Percentiles rank a stretch among this genome's conserved stretches.
Conservation (phyloP, 495 filamentous ascomycete genomes). For the Hypoxylon lienhwacheense region DNA sequence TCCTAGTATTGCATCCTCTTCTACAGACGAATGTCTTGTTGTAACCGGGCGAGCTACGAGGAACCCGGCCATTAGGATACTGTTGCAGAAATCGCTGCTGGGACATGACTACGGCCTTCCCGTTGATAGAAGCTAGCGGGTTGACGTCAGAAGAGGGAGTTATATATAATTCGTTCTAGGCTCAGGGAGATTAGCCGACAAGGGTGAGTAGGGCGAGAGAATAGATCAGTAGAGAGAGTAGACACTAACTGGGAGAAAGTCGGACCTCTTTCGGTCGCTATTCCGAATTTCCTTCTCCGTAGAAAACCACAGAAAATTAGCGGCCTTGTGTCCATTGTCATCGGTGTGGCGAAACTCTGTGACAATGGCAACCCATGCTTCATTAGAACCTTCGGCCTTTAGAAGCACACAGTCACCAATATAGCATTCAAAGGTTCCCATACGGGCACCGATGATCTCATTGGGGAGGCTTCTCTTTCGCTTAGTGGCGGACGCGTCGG, state of each 20-base stretch:
- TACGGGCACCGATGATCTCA: slow-evolving; percentile 76
- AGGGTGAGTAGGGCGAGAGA: neutral
- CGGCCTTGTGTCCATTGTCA: slow-evolving; percentile 64
- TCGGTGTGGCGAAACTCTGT: slow-evolving; percentile 73
- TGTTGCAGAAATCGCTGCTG: slow-evolving; percentile 60
- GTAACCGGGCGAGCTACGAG: slow-evolving; percentile 70
- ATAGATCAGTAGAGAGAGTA: neutral
- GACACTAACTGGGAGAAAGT: slow-evolving; percentile 67
- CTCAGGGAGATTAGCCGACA: slow-evolving; percentile 8
- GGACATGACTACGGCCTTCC: slow-evolving; percentile 80
- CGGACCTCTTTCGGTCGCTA: slow-evolving; percentile 77
- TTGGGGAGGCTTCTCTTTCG: slow-evolving; percentile 42
- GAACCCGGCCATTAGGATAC: slow-evolving; percentile 77
- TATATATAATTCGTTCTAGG: slow-evolving; percentile 86
- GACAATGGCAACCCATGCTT: slow-evolving; percentile 89
- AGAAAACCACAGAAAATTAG: slow-evolving; percentile 87
- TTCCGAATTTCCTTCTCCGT: slow-evolving; percentile 84
- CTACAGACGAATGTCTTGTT: slow-evolving; percentile 92
- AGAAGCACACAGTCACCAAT: slow-evolving; percentile 83
- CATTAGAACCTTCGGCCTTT: slow-evolving; percentile 75
- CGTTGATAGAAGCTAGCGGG: slow-evolving; percentile 86
- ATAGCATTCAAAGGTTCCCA: slow-evolving; percentile 79
- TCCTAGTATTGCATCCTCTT: slow-evolving; percentile 82
- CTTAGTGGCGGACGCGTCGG: slow-evolving; percentile 34
- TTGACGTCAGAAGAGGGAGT: slow-evolving; percentile 83